A percentile compares a stretch with the other conserved stretches of the same genome.
Conservation (phyloP, 805 yeast genomes). For the Lipomyces kockii region DNA sequence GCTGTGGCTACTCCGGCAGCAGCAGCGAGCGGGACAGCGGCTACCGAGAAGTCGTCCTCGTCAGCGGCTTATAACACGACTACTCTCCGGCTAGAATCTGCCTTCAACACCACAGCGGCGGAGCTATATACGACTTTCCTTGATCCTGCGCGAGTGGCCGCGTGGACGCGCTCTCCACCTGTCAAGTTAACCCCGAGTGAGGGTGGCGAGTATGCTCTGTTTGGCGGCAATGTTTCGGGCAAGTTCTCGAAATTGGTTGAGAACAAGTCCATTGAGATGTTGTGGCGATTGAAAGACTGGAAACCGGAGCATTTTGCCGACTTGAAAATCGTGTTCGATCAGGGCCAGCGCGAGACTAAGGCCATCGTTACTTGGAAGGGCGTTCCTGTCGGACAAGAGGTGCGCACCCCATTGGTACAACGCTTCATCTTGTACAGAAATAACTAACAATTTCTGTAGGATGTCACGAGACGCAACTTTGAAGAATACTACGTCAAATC, state of each 20-base stretch:
- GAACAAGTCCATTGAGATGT: conserved; percentile 64
- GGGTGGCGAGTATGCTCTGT: conserved; percentile 69
- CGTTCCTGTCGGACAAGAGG: conserved; percentile 91
- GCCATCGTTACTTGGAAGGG: conserved; percentile 81
- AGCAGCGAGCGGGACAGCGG: conserved; percentile 30
- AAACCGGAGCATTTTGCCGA: conserved; percentile 78
- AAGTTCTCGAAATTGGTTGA: conserved; percentile 63
- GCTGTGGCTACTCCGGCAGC: conserved; percentile 34
- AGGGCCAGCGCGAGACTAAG: conserved; percentile 83
- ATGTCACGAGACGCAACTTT: conserved; percentile 75
- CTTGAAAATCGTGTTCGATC: conserved; percentile 66
- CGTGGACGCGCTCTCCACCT: conserved; percentile 85
- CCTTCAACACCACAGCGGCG: conserved; percentile 85
- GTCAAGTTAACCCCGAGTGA: conserved; percentile 57
- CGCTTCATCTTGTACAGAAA: not conserved
- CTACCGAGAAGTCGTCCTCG: conserved; percentile 20
- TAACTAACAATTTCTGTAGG: conserved; percentile 49
- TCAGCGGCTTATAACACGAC: conserved; percentile 77
- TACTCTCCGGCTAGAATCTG: conserved; percentile 72
- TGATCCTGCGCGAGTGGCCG: conserved; percentile 77
- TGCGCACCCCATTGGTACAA: conserved; percentile 15
- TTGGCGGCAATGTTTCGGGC: conserved; percentile 87
- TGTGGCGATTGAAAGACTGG: conserved; percentile 93
- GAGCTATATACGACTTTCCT: conserved; percentile 79
- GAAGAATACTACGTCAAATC: conserved; percentile 87